Percentiles rank a stretch among this genome's conserved stretches.
Evolutionary conservation across 768 basidiomycete genomes (phyloP).

Genomic region (Suillus discolor): DNA sequence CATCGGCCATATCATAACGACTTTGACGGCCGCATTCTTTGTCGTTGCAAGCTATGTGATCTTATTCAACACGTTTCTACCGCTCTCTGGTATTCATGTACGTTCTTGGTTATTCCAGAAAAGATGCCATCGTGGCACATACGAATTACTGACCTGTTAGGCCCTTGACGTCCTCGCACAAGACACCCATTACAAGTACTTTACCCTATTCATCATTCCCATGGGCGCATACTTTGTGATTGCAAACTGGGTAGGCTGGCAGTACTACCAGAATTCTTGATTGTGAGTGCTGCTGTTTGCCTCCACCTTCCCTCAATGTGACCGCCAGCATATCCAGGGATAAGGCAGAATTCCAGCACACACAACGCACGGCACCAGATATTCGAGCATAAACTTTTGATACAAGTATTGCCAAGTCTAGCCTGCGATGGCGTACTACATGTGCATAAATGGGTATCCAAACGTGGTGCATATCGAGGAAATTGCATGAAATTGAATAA

Average conservation of each 20-base stretch:
- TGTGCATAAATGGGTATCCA: constrained; percentile 9
- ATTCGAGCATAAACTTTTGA: constrained; percentile 9
- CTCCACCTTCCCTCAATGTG: neutral
- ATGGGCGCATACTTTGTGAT: constrained; percentile 88
- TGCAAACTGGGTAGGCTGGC: constrained; percentile 99
- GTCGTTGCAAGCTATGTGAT: constrained; percentile 60
- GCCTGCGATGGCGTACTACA: constrained; percentile 3
- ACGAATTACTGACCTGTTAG: constrained; percentile 42
- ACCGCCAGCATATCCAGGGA: neutral
- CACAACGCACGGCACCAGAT: constrained; percentile 19
- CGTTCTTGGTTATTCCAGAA: constrained; percentile 24
- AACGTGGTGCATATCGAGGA: constrained; percentile 8
- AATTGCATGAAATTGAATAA: constrained; percentile 9
- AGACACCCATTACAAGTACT: constrained; percentile 93
- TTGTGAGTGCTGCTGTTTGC: neutral
- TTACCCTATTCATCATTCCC: constrained; percentile 76
- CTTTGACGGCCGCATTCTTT: constrained; percentile 54
- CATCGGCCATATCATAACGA: constrained; percentile 51
- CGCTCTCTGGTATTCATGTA: constrained; percentile 53
- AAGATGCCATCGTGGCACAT: neutral
- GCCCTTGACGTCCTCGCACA: constrained; percentile 60
- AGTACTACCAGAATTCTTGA: constrained; percentile 92
- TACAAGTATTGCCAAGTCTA: constrained; percentile 6
- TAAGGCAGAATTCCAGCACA: too few species aligned
- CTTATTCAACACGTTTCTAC: constrained; percentile 66